A percentile compares a stretch with the other conserved stretches of the same genome.
These are phyloP conservation scores for Naganishia albida DNA, from an alignment of 1,284 basidiomycete genomes.

Conservation along the genomic window DNA sequence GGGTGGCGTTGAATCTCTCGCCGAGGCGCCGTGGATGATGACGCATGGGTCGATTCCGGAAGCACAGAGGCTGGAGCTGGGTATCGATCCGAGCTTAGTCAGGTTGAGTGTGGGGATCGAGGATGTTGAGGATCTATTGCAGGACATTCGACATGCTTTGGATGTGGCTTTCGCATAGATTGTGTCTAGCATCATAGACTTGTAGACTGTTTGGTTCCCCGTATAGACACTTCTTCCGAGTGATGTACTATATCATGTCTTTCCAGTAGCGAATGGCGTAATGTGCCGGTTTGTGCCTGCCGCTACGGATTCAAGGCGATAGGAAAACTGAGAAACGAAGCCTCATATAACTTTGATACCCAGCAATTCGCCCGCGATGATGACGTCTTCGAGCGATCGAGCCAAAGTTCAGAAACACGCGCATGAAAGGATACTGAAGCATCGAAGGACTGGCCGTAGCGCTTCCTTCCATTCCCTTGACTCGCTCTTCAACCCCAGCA, in stretches of 20 bases:
- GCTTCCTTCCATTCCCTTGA: neutral
- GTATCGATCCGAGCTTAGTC: constrained; percentile 79
- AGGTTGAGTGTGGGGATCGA: constrained; percentile 86
- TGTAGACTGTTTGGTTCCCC: neutral
- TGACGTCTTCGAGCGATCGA: constrained; percentile 26
- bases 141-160: constrained; percentile 72
- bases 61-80: constrained; percentile 67
- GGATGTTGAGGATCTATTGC: constrained; percentile 77
- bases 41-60: constrained; percentile 68
- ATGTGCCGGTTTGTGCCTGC: no score
- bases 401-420: neutral
- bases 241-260: no score
- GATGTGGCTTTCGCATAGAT: constrained; percentile 7
- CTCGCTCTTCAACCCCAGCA: neutral
- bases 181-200: no score
- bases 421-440: neutral
- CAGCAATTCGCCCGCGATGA: neutral
- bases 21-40: constrained; percentile 80
- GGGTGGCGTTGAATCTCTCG: constrained; percentile 88
- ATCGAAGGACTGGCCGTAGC: no score
- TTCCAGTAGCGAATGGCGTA: no score
- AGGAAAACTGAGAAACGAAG: no score
- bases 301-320: no score
- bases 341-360: no score
- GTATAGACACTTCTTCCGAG: neutral